Conservation (phyloP, 2,329 filamentous ascomycete genomes). For the Aspergillus terreus region DNA sequence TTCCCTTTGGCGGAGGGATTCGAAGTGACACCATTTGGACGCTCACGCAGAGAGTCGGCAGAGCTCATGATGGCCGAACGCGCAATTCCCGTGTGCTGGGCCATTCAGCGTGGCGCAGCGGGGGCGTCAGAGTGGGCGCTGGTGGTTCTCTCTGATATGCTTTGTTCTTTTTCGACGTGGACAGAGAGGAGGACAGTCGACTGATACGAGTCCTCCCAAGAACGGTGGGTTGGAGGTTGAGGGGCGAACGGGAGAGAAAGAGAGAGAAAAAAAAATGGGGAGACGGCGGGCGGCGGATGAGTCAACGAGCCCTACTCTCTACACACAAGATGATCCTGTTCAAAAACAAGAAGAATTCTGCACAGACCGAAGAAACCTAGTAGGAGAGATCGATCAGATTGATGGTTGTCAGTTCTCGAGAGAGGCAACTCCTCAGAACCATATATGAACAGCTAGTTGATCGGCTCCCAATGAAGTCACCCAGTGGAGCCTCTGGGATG, state of each 20-base stretch:
- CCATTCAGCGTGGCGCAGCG: conserved; percentile 28
- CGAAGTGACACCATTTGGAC: conserved; percentile 18
- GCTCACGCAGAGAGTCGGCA: conserved; percentile 19
- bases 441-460: too few relatives aligned
- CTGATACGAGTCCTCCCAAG: too few relatives aligned
- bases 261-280: conserved; percentile 6
- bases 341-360: too few relatives aligned
- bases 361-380: too few relatives aligned
- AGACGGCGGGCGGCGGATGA: conserved; percentile 12
- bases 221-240: not conserved
- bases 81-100: conserved; percentile 49
- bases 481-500: too few relatives aligned
- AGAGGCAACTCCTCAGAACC: too few relatives aligned
- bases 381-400: too few relatives aligned
- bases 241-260: conserved; percentile 9
- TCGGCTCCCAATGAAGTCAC: too few relatives aligned
- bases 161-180: too few relatives aligned
- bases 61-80: conserved; percentile 49
- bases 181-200: too few relatives aligned
- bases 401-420: too few relatives aligned
- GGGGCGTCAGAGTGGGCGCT: conserved; percentile 10
- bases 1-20: conserved; percentile 24
- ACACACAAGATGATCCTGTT: too few relatives aligned
- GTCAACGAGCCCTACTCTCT: conserved; percentile 9
- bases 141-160: not conserved